These are phyloP conservation scores for Sutorius eximius DNA, from an alignment of 1,284 basidiomycete genomes.

Conservation along the genomic window DNA sequence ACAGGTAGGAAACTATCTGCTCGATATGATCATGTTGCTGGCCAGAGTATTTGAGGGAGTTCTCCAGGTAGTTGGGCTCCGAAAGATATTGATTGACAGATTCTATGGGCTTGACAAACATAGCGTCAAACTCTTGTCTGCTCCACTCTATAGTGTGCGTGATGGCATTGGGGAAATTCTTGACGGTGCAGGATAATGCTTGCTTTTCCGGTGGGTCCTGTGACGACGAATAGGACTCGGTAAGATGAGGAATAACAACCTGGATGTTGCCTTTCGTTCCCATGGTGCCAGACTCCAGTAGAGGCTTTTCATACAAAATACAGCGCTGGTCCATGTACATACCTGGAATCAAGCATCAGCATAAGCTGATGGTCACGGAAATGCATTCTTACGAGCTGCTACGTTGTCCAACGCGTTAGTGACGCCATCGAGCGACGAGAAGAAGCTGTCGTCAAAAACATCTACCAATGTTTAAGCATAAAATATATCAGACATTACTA, in stretches of 20 bases:
- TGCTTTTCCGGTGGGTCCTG: constrained; percentile 99
- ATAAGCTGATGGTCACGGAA: background rate
- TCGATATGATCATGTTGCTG: constrained; percentile 90
- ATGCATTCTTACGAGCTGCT: constrained; percentile 72
- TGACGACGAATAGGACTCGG: constrained; percentile 97
- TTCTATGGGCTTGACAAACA: constrained; percentile 93
- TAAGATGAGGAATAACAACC: constrained; percentile 92
- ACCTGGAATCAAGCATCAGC: constrained; percentile 46
- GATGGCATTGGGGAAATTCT: constrained; percentile 99
- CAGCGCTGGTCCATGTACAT: constrained; percentile 99
- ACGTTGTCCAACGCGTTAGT: constrained; percentile 99
- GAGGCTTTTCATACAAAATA: constrained; percentile 95
- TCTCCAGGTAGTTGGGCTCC: constrained; percentile 95
- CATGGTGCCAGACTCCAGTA: constrained; percentile 96
- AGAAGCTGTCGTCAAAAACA: constrained; percentile 90
- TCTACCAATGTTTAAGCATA: constrained; percentile 46
- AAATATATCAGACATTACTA: background rate
- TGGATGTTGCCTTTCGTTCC: constrained; percentile 99
- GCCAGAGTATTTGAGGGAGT: constrained; percentile 85
- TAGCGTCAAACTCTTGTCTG: constrained; percentile 88
- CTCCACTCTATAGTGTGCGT: constrained; percentile 99
- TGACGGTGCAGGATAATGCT: constrained; percentile 96
- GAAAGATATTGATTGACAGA: constrained; percentile 97
- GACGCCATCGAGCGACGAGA: constrained; percentile 86
- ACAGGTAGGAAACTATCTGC: constrained; percentile 89